A percentile compares a stretch with the other conserved stretches of the same genome.
These are phyloP conservation scores for Ilyonectria robusta DNA, from an alignment of 2,329 filamentous ascomycete genomes.

Conservation along the genomic window DNA sequence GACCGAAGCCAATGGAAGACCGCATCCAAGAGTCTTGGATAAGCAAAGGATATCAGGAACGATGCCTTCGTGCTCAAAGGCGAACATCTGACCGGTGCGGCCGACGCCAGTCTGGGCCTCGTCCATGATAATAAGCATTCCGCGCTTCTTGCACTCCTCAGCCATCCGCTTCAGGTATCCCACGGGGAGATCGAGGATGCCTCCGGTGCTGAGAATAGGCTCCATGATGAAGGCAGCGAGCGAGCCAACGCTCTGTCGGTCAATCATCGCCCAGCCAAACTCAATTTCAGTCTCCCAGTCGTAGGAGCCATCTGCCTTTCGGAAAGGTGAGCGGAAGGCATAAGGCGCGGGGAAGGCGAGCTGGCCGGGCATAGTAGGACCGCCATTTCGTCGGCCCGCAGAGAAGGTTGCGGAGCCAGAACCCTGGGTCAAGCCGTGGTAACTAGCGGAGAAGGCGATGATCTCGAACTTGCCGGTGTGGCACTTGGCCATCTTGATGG, in stretches of 20 bases:
- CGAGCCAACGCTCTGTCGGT: slow-evolving; percentile 70
- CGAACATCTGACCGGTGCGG: slow-evolving; percentile 70
- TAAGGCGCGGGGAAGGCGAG: slow-evolving; percentile 72
- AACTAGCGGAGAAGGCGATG: slow-evolving; percentile 70
- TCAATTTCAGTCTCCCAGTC: slow-evolving; percentile 77
- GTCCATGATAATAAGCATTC: slow-evolving; percentile 71
- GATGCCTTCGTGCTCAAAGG: slow-evolving; percentile 61
- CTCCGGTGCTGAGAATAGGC: slow-evolving; percentile 69
- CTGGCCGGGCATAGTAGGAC: slow-evolving; percentile 67
- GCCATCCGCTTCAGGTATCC: slow-evolving; percentile 37
- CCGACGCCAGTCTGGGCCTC: slow-evolving; percentile 73
- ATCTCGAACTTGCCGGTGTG: slow-evolving; percentile 76
- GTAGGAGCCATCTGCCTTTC: slow-evolving; percentile 70
- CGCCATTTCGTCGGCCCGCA: slow-evolving; percentile 62
- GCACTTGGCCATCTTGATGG: slow-evolving; percentile 74
- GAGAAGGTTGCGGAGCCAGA: slow-evolving; percentile 68
- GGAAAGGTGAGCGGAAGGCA: slow-evolving; percentile 73
- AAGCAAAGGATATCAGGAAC: slow-evolving; percentile 46
- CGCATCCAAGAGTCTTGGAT: slow-evolving; percentile 68
- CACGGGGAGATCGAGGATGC: slow-evolving; percentile 44
- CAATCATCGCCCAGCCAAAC: slow-evolving; percentile 73
- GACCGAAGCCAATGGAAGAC: slow-evolving; percentile 65
- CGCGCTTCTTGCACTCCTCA: slow-evolving; percentile 65
- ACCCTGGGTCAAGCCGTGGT: slow-evolving; percentile 72
- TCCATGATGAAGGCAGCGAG: slow-evolving; percentile 75